Conservation (phyloP, 2,329 filamentous ascomycete genomes). For the Fusarium nurragi region DNA sequence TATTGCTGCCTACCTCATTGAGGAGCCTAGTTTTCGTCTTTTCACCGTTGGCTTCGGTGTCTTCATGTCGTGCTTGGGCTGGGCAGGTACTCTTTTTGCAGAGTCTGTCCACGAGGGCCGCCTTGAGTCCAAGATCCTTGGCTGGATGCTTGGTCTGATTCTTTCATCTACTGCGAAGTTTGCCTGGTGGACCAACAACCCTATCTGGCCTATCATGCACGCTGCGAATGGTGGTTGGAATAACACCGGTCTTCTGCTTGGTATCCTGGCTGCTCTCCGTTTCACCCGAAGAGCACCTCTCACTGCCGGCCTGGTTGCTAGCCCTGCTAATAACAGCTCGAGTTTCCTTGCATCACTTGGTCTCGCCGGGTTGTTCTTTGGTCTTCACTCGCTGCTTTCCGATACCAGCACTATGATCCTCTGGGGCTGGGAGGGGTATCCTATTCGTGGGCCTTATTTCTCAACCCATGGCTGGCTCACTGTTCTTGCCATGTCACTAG, state of each 20-base stretch:
- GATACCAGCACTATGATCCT: constrained; percentile 99
- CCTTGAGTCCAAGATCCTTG: constrained; percentile 83
- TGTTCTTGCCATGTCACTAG: constrained; percentile 84
- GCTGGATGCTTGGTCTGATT: constrained; percentile 83
- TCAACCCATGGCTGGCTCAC: constrained; percentile 92
- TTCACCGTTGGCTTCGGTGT: constrained; percentile 85
- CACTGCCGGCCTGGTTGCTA: constrained; percentile 50
- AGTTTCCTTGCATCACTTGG: constrained; percentile 77
- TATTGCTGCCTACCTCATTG: constrained; percentile 80
- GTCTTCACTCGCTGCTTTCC: constrained; percentile 89
- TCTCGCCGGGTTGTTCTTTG: constrained; percentile 86
- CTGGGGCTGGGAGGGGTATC: constrained; percentile 98
- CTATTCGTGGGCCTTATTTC: constrained; percentile 85
- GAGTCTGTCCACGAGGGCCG: constrained; percentile 78
- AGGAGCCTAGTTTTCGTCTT: constrained; percentile 77
- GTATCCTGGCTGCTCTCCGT: constrained; percentile 76
- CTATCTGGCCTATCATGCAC: constrained; percentile 95
- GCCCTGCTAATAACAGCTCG: constrained; percentile 67
- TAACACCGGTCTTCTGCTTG: constrained; percentile 79
- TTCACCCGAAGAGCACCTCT: constrained; percentile 75
- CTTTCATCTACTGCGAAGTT: constrained; percentile 91
- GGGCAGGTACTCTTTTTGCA: constrained; percentile 82
- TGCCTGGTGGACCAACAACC: constrained; percentile 93
- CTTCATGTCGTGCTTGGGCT: constrained; percentile 81
- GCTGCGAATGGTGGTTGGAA: constrained; percentile 92